phyloP scores from a whole-genome alignment of 208 protist species.

The Trypanosoma grayi region DNA sequence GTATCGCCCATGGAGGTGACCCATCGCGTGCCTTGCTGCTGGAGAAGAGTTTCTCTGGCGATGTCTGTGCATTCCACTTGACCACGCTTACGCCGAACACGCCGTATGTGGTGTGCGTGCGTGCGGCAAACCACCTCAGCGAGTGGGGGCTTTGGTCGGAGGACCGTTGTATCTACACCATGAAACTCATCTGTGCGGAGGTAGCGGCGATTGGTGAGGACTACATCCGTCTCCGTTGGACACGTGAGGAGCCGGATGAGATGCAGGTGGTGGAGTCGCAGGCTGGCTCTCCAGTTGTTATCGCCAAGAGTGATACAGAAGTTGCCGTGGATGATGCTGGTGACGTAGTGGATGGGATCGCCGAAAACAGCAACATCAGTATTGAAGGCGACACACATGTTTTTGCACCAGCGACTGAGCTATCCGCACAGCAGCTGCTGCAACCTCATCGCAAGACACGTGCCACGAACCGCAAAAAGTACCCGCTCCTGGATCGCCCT shows the following conservation, averaged over 20 bases:
- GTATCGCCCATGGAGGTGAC: conserved; percentile 17
- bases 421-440: neutral
- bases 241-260: conserved; percentile 62
- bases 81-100: conserved; percentile 60
- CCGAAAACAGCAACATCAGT: conserved; percentile 12
- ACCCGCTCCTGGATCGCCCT: conserved; percentile 57
- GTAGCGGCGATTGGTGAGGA: conserved; percentile 82
- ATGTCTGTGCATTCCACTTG: conserved; percentile 35
- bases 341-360: too few relatives aligned
- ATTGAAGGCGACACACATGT: neutral
- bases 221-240: conserved; percentile 79
- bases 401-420: too few relatives aligned
- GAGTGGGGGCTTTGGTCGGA: conserved; percentile 88
- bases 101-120: conserved; percentile 60
- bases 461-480: conserved; percentile 9
- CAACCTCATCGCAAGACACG: neutral
- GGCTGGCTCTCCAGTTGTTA: neutral
- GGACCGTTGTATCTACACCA: conserved; percentile 79
- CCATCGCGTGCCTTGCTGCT: conserved; percentile 26
- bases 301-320: neutral
- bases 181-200: conserved; percentile 63
- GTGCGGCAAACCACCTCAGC: conserved; percentile 53
- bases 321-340: neutral
- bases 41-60: conserved; percentile 61
- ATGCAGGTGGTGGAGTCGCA: conserved; percentile 27